A percentile compares a stretch with the other conserved stretches of the same genome.
These are phyloP conservation scores for Filobasidium wieringae DNA, from an alignment of 768 basidiomycete species.

Conservation along the genomic window DNA sequence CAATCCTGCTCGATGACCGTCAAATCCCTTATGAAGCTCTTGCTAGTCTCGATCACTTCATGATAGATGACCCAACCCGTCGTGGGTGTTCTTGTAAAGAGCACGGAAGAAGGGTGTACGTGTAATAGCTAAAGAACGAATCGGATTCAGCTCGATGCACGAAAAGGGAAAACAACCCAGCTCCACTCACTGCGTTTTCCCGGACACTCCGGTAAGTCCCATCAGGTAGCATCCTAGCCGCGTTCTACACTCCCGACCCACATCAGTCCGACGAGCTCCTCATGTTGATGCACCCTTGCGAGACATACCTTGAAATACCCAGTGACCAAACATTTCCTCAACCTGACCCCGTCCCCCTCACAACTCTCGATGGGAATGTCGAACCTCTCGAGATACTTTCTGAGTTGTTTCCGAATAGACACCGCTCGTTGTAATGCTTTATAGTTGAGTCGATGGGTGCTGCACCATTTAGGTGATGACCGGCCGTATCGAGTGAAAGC, in stretches of 20 bases:
- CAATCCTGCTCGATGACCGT: conserved; percentile 95
- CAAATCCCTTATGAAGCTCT: conserved; percentile 80
- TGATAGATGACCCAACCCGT: conserved; percentile 91
- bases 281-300: background rate
- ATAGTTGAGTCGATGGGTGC: conserved; percentile 80
- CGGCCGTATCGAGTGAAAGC: conserved; percentile 66
- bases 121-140: conserved; percentile 53
- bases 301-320: conserved; percentile 59
- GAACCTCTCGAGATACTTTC: conserved; percentile 89
- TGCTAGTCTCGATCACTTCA: conserved; percentile 93
- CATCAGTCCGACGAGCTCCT: background rate
- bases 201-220: conserved; percentile 83
- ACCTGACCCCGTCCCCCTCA: conserved; percentile 67
- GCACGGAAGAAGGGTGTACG: conserved; percentile 84
- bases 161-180: too few species aligned
- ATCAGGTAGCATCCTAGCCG: conserved; percentile 78
- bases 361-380: conserved; percentile 71
- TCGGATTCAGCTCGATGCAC: background rate
- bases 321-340: conserved; percentile 78
- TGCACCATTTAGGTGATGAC: conserved; percentile 82
- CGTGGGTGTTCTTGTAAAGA: conserved; percentile 82
- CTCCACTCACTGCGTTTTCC: conserved; percentile 58
- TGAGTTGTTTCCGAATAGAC: conserved; percentile 86
- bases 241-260: conserved; percentile 50
- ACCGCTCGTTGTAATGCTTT: conserved; percentile 86